Percentiles rank a stretch among this genome's conserved stretches.
Evolutionary conservation across 2,329 filamentous ascomycete genomes (phyloP).

Genomic region (Coniochaeta prunicola): DNA sequence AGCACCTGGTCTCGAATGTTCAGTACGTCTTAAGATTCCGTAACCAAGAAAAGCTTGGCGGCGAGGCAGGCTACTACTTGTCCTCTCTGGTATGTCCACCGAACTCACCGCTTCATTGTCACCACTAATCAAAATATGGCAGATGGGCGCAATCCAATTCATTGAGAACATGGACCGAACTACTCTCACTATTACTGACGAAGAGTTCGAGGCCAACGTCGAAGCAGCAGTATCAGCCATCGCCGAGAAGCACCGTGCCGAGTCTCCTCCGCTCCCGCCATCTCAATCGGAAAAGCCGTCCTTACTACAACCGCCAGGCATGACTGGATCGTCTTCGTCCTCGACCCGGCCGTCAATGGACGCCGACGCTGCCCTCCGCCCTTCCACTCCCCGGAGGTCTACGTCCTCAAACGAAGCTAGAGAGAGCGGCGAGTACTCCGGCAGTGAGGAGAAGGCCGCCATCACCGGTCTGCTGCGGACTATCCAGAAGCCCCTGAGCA

Average conservation of each 20-base stretch:
- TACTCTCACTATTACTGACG: conserved; percentile 84
- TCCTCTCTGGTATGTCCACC: conserved; percentile 65
- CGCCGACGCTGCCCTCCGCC: conserved; percentile 21
- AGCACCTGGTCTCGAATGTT: conserved; percentile 93
- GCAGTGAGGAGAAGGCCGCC: conserved; percentile 66
- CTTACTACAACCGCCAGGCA: conserved; percentile 18
- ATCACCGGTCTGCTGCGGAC: conserved; percentile 81
- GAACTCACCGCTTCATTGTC: neutral
- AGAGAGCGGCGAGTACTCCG: conserved; percentile 34
- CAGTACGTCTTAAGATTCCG: conserved; percentile 97
- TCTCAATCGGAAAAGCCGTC: conserved; percentile 38
- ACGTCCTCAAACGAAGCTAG: conserved; percentile 35
- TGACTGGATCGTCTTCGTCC: conserved; percentile 41
- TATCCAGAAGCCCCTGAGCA: conserved; percentile 84
- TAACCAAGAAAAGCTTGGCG: conserved; percentile 93
- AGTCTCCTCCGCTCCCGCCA: conserved; percentile 36
- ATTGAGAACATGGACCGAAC: conserved; percentile 95
- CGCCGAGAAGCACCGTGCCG: conserved; percentile 71
- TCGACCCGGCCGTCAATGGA: conserved; percentile 34
- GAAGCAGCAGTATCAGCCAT: conserved; percentile 94
- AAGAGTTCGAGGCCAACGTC: conserved; percentile 94
- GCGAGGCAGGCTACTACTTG: conserved; percentile 97
- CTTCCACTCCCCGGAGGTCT: conserved; percentile 41
- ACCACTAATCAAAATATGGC: conserved; percentile 6
- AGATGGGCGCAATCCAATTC: conserved; percentile 93